These are phyloP conservation scores for Trichocladium uniseriatum DNA, from an alignment of 495 filamentous ascomycete species.

Conservation along the genomic window DNA sequence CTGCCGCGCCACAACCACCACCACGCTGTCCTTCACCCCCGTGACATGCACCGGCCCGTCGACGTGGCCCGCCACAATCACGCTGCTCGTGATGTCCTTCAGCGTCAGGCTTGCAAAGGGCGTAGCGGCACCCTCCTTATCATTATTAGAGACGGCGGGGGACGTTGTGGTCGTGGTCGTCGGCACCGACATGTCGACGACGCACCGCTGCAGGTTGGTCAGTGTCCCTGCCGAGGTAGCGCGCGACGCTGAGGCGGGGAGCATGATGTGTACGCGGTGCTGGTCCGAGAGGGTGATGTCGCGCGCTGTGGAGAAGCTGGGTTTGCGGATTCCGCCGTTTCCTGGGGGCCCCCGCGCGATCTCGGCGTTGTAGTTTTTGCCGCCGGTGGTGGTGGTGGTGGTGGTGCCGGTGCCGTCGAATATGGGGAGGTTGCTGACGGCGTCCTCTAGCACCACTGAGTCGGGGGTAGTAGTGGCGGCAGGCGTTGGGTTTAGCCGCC, in stretches of 20 bases:
- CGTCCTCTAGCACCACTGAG: constrained; percentile 29
- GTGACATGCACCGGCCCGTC: constrained; percentile 77
- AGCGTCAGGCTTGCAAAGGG: constrained; percentile 68
- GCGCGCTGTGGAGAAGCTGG: constrained; percentile 50
- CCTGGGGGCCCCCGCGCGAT: constrained; percentile 24
- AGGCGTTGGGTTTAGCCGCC: constrained; percentile 1
- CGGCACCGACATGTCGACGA: constrained; percentile 69
- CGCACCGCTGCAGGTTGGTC: constrained; percentile 58
- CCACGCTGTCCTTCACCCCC: constrained; percentile 55
- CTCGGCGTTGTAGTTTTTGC: constrained; percentile 45
- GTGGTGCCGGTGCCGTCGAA: constrained; percentile 15
- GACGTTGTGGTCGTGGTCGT: constrained; percentile 24
- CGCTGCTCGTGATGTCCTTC: constrained; percentile 55
- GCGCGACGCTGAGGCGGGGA: constrained; percentile 56
- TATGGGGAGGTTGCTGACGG: constrained; percentile 15
- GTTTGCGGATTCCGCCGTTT: constrained; percentile 35
- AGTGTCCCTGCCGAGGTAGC: constrained; percentile 64
- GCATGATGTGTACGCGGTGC: constrained; percentile 55
- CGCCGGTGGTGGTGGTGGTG: background rate
- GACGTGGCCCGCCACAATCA: constrained; percentile 70
- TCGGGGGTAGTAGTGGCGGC: too few species aligned
- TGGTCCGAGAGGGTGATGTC: constrained; percentile 59
- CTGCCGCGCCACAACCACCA: constrained; percentile 72
- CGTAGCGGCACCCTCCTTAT: constrained; percentile 36
- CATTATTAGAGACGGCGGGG: too few species aligned